phyloP scores from a whole-genome alignment of 169 alveolate genomes.

The Eimeria necatrix region DNA sequence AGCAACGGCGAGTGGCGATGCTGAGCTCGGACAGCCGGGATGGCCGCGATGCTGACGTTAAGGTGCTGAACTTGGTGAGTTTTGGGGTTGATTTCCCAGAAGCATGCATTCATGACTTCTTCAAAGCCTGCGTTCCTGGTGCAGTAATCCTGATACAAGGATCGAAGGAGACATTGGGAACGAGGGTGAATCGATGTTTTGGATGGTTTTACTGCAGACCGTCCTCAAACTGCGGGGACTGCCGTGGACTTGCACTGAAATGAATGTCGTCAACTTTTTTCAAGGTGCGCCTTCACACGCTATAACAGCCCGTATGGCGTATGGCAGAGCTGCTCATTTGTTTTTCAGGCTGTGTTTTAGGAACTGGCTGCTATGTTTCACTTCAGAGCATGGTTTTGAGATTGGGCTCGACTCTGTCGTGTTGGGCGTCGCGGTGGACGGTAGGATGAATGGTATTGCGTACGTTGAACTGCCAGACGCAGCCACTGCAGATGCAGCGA shows the following conservation, averaged over 20 bases:
- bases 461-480: conserved; percentile 77
- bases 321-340: background rate
- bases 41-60: conserved; percentile 74
- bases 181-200: background rate
- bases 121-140: too few species aligned
- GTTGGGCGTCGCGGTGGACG: conserved; percentile 81
- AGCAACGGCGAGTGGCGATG: conserved; percentile 71
- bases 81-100: background rate
- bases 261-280: conserved; percentile 83
- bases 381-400: conserved; percentile 78
- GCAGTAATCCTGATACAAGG: background rate
- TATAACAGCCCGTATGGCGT: background rate
- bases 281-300: conserved; percentile 56
- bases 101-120: too few species aligned
- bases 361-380: background rate
- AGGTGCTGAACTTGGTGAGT: conserved; percentile 71
- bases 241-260: conserved; percentile 86
- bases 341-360: background rate
- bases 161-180: background rate
- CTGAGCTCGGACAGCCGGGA: conserved; percentile 62
- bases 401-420: conserved; percentile 73
- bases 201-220: conserved; percentile 33
- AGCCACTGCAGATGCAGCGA: conserved; percentile 80
- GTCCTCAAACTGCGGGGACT: conserved; percentile 85
- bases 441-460: conserved; percentile 81